phyloP scores from a whole-genome alignment of 2,329 filamentous ascomycete genomes.

The Aureobasidium namibiae region DNA sequence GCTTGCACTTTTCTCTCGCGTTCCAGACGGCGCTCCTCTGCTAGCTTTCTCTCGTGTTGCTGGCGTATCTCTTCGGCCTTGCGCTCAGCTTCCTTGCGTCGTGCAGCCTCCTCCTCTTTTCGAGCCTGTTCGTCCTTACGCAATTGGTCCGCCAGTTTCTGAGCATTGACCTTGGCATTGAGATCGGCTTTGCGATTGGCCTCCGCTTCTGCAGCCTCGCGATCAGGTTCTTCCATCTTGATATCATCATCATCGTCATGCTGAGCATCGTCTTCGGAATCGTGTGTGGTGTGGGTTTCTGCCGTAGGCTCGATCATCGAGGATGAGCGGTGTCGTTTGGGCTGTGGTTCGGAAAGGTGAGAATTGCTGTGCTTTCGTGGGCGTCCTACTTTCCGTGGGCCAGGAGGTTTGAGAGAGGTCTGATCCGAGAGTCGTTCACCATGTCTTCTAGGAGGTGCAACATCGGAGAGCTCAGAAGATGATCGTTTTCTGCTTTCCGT shows the following conservation, averaged over 20 bases:
- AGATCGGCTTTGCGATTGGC: conserved; percentile 17
- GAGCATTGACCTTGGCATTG: conserved; percentile 16
- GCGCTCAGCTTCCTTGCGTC: conserved; percentile 17
- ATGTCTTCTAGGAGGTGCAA: conserved; percentile 19
- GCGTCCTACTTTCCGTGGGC: conserved; percentile 20
- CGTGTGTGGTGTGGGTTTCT: conserved; percentile 20
- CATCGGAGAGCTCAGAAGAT: conserved; percentile 23
- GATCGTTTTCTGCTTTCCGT: conserved; percentile 22
- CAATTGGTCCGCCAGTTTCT: conserved; percentile 20
- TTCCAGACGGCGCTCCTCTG: conserved; percentile 13
- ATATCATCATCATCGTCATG: conserved; percentile 14
- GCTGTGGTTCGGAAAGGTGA: conserved; percentile 18
- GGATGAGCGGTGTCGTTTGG: conserved; percentile 21
- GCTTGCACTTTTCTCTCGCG: conserved; percentile 11
- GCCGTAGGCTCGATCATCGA: conserved; percentile 19
- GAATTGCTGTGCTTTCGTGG: conserved; percentile 23
- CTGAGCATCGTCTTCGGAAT: conserved; percentile 14
- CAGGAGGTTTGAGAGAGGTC: conserved; percentile 21
- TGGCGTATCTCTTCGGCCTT: conserved; percentile 20
- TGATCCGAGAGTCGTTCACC: conserved; percentile 14
- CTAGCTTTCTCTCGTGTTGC: conserved; percentile 15
- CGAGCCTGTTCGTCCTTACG: conserved; percentile 20
- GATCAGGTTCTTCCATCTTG: conserved; percentile 16
- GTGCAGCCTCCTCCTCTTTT: conserved; percentile 16
- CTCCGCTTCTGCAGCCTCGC: conserved; percentile 18